A percentile compares a stretch with the other conserved stretches of the same genome.
Conservation (phyloP, 2,329 filamentous ascomycete genomes). For the Exophiala oligosperma region DNA sequence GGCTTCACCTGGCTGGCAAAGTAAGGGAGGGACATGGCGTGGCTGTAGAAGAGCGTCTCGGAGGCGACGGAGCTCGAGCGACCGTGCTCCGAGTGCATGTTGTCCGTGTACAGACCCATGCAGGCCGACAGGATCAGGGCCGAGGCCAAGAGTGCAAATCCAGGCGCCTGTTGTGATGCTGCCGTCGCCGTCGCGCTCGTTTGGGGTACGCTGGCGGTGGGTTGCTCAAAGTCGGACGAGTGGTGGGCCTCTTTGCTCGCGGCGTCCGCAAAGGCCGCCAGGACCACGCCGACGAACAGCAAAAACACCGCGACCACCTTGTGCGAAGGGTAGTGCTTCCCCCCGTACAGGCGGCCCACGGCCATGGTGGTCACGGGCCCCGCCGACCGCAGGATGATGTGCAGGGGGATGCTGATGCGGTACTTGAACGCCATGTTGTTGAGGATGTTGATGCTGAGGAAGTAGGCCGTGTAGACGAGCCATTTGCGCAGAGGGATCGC, state of each 20-base stretch:
- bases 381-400: slow-evolving; percentile 93
- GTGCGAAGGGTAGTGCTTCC: slow-evolving; percentile 73
- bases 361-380: slow-evolving; percentile 94
- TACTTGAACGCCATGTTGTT: slow-evolving; percentile 99
- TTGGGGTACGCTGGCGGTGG: slow-evolving; percentile 17
- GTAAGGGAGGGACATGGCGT: slow-evolving; percentile 50
- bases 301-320: slow-evolving; percentile 81
- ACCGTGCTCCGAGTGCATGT: slow-evolving; percentile 81
- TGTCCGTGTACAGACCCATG: slow-evolving; percentile 93
- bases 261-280: slow-evolving; percentile 87
- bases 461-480: slow-evolving; percentile 84
- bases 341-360: slow-evolving; percentile 80
- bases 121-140: slow-evolving; percentile 89
- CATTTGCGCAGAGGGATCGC: slow-evolving; percentile 82
- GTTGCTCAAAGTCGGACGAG: background rate
- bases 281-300: slow-evolving; percentile 81
- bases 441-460: slow-evolving; percentile 89
- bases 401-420: slow-evolving; percentile 91
- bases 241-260: slow-evolving; percentile 59
- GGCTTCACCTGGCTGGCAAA: slow-evolving; percentile 43
- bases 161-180: slow-evolving; percentile 43
- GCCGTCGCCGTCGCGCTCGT: background rate
- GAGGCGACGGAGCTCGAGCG: slow-evolving; percentile 71
- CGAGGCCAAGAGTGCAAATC: slow-evolving; percentile 78
- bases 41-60: slow-evolving; percentile 94